Evolutionary conservation across 2,329 filamentous ascomycete species (phyloP), one percentile per base, ranked within the genome.

Genomic region (Elsinoe batatas): DNA sequence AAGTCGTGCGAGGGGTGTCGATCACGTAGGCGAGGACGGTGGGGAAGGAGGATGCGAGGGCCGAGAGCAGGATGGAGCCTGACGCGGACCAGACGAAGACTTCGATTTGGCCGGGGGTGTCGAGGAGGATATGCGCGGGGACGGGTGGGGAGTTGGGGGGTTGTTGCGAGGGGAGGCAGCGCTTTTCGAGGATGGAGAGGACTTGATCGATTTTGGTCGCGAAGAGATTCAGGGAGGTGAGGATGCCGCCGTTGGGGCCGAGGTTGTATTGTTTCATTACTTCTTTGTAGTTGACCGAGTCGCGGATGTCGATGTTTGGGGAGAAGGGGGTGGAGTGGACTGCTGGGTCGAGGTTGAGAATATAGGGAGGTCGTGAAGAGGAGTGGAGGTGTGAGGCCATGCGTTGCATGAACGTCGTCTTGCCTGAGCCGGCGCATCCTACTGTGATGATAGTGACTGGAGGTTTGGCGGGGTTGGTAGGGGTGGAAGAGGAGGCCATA

Each of bases 251-350:
- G 74, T 98, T 98, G 7, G 93, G 93, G 0, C 93, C 93, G 0
- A 98, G 81, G 67, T 96, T 96, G 72, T 96, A 97, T 73, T 97
- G 91, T 73, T 91, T 94, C 94, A 98, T 98, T 61, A 98, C 93
- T 72, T 98, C 91, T 70, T 95, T 93, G 77, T 98, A 98, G 79
- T 98, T 96, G 70, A 98, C 91, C 22, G 88, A 93, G 73, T 98
- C 93, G 65, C 94, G 89, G 64, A 98, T 98, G 72, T 98, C 93
- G 73, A 98, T 97, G 72, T 98, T 98, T 70, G 87, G 84, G 63
- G 95, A 91, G 68, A 96, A 98, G 2, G 94, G 93, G 5, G 96
- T 87, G 62, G 85, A 88, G 66, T 91, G 81, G 7, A 98, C 93
- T 38, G 94, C 93, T 1, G 93, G 93, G 68, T 98, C 93, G 60